Conservation (phyloP, 1,139 yeast species). For the Yamadazyma sp. region DNA sequence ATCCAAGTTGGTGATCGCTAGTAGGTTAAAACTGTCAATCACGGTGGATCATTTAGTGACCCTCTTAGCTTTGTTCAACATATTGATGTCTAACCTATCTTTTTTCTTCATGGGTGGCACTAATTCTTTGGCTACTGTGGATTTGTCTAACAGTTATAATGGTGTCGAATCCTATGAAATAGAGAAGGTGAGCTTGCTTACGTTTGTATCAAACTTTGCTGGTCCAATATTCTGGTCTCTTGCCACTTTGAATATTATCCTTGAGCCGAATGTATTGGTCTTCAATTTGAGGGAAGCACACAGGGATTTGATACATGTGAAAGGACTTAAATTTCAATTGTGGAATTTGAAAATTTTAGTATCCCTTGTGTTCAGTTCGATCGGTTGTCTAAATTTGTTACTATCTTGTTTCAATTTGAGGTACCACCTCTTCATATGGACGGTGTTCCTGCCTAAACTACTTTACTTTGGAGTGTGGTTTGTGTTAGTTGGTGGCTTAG, state of each 20-base stretch:
- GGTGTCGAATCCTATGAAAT: constrained; percentile 75
- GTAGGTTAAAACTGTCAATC: constrained; percentile 17
- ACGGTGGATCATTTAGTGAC: constrained; percentile 26
- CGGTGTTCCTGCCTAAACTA: constrained; percentile 92
- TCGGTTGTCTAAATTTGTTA: constrained; percentile 58
- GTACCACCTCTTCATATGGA: constrained; percentile 92
- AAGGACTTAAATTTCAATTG: constrained; percentile 21
- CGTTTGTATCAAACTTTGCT: constrained; percentile 80
- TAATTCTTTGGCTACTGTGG: constrained; percentile 88
- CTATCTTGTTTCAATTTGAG: constrained; percentile 73
- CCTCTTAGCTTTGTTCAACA: constrained; percentile 21
- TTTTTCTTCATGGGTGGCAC: constrained; percentile 91
- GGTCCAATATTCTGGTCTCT: constrained; percentile 85
- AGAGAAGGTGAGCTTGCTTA: constrained; percentile 70
- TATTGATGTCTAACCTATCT: constrained; percentile 64
- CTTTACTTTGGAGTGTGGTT: constrained; percentile 82
- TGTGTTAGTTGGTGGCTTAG: constrained; percentile 45
- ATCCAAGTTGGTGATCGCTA: constrained; percentile 8
- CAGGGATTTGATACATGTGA: constrained; percentile 11
- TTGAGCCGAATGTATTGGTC: constrained; percentile 25
- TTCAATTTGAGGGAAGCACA: constrained; percentile 15
- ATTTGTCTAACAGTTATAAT: constrained; percentile 87
- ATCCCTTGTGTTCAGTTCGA: constrained; percentile 53
- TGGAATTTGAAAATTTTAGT: constrained; percentile 33
- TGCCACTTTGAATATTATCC: constrained; percentile 47